These are phyloP conservation scores for Mycena leptocephala DNA, from an alignment of 768 basidiomycete species.

Conservation along the genomic window DNA sequence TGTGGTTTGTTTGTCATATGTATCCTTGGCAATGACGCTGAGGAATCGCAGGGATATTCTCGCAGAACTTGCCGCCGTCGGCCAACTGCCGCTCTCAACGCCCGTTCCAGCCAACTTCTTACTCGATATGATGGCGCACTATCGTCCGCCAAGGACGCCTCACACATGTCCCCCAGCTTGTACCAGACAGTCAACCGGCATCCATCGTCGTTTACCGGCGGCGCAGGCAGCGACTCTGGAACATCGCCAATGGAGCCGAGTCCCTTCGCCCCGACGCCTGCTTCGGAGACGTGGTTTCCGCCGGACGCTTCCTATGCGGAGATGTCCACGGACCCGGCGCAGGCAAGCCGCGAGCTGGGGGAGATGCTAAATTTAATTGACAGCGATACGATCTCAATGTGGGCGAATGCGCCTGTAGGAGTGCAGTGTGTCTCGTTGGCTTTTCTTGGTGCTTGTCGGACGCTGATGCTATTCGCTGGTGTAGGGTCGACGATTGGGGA, in stretches of 20 bases:
- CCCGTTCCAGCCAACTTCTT: too few relatives aligned
- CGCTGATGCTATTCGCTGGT: not conserved
- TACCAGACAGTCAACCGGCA: too few relatives aligned
- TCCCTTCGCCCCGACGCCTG: too few relatives aligned
- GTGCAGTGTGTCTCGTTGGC: not conserved
- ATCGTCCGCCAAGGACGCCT: too few relatives aligned
- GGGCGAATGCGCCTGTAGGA: not conserved
- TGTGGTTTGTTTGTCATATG: not conserved
- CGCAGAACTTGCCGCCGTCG: conserved; percentile 36
- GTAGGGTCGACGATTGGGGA: not conserved
- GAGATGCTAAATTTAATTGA: not conserved
- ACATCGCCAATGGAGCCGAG: not conserved
- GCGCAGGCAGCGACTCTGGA: not conserved
- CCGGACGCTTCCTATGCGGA: too few relatives aligned
- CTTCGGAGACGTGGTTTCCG: too few relatives aligned
- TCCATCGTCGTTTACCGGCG: not conserved
- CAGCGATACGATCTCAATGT: not conserved
- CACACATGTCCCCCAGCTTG: too few relatives aligned
- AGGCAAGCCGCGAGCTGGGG: not conserved
- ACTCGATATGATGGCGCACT: too few relatives aligned
- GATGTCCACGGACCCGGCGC: not conserved
- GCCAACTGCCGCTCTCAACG: not conserved
- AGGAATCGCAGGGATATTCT: conserved; percentile 32
- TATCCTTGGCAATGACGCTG: too few relatives aligned
- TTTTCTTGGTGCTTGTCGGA: not conserved